These are phyloP conservation scores for Fusarium graminum DNA, from an alignment of 2,329 filamentous ascomycete genomes.

Conservation along the genomic window DNA sequence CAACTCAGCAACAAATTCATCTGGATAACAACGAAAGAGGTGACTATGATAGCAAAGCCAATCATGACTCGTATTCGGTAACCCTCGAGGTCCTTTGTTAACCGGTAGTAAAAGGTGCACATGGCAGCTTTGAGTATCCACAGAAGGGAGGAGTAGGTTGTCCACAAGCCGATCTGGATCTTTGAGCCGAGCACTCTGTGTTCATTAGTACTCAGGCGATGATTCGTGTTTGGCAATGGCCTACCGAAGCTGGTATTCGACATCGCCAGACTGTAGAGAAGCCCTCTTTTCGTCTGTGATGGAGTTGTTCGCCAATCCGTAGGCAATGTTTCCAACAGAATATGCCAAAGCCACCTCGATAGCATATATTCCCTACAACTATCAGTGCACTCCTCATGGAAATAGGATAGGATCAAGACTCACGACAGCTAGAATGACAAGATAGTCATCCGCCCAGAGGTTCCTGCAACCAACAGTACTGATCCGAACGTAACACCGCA, in stretches of 20 bases:
- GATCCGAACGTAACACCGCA: constrained; percentile 65
- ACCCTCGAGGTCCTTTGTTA: constrained; percentile 60
- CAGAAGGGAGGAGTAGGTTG: constrained; percentile 65
- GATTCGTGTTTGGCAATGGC: background rate
- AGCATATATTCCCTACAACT: constrained; percentile 62
- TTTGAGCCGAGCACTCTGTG: constrained; percentile 67
- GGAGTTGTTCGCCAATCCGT: constrained; percentile 68
- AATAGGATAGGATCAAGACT: constrained; percentile 3
- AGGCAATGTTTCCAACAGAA: constrained; percentile 61
- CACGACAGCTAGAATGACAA: constrained; percentile 68
- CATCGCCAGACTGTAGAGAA: constrained; percentile 57
- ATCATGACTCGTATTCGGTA: constrained; percentile 62
- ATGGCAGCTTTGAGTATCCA: constrained; percentile 70
- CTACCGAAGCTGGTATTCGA: constrained; percentile 60
- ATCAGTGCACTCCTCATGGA: background rate
- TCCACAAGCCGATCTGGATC: constrained; percentile 68
- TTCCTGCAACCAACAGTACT: constrained; percentile 61
- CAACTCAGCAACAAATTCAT: constrained; percentile 66
- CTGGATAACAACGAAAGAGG: constrained; percentile 63
- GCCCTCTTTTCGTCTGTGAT: constrained; percentile 66
- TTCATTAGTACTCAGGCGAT: background rate
- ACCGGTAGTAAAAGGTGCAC: constrained; percentile 67
- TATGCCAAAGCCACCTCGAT: constrained; percentile 66
- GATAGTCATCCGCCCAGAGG: constrained; percentile 70
- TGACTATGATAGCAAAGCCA: constrained; percentile 63